Conservation (phyloP, 768 basidiomycete genomes). For the Clitopilus hobsonii region DNA sequence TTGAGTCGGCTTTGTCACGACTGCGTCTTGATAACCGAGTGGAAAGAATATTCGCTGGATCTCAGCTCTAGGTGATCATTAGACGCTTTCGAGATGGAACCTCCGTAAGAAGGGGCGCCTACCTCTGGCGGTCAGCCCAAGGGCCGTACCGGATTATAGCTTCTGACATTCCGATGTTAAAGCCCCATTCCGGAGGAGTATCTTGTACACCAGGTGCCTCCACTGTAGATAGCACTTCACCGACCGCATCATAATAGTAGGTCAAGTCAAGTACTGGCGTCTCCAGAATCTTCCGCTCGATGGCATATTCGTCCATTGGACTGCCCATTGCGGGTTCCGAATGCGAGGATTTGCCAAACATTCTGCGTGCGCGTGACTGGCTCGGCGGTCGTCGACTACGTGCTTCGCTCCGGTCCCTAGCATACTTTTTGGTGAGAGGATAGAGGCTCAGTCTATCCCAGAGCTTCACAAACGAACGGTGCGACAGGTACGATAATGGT, state of each 20-base stretch:
- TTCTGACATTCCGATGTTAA: conserved; percentile 76
- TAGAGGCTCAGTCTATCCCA: conserved; percentile 54
- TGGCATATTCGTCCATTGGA: conserved; percentile 73
- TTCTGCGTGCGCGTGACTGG: conserved; percentile 14
- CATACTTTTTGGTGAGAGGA: conserved; percentile 29
- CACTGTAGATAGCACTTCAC: conserved; percentile 45
- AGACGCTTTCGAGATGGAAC: background rate
- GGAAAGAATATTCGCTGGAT: conserved; percentile 86
- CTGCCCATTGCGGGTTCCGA: conserved; percentile 52
- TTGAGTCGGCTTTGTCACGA: conserved; percentile 51
- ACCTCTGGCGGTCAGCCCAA: conserved; percentile 95
- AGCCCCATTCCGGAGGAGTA: conserved; percentile 87
- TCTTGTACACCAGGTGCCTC: conserved; percentile 77
- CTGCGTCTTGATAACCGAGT: conserved; percentile 60
- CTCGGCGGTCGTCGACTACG: conserved; percentile 14
- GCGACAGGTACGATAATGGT: conserved; percentile 28
- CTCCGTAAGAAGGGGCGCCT: background rate
- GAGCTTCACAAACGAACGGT: conserved; percentile 40
- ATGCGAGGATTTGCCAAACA: conserved; percentile 33
- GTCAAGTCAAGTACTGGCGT: conserved; percentile 71
- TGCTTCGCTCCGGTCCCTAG: conserved; percentile 25
- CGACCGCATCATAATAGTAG: conserved; percentile 85
- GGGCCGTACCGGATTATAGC: conserved; percentile 85
- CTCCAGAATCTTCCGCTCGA: conserved; percentile 80
- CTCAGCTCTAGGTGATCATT: conserved; percentile 44